phyloP scores from a whole-genome alignment of 192 early-diverging fungal genomes.

The Pilobolus umbonatus region DNA sequence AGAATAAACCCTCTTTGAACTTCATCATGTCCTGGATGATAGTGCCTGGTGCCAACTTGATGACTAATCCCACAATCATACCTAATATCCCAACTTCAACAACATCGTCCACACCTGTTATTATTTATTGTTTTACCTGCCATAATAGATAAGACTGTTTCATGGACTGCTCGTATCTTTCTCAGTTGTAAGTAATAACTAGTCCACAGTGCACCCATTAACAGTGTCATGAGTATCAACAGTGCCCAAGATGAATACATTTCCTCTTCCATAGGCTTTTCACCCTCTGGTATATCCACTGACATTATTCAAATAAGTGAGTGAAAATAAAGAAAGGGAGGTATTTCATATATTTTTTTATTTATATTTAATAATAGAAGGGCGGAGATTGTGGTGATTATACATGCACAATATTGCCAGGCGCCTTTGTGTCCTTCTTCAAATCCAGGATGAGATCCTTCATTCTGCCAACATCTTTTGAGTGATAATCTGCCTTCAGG shows the following conservation, averaged over 20 bases:
- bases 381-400: conserved; percentile 4
- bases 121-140: conserved; percentile 61
- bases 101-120: too few species aligned
- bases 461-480: conserved; percentile 63
- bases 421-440: conserved; percentile 62
- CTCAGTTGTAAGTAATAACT: conserved; percentile 86
- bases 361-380: not conserved
- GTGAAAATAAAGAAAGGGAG: not conserved
- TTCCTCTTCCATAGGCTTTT: conserved; percentile 55
- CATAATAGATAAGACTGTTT: conserved; percentile 92
- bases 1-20: conserved; percentile 91
- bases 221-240: conserved; percentile 78
- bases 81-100: too few species aligned
- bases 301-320: not conserved
- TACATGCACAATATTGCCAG: conserved; percentile 49
- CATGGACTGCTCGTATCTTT: conserved; percentile 87
- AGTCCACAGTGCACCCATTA: conserved; percentile 80
- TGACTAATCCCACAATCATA: conserved; percentile 64
- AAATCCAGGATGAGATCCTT: conserved; percentile 66
- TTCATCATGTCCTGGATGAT: conserved; percentile 77
- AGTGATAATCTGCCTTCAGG: conserved; percentile 37
- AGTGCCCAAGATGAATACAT: conserved; percentile 76
- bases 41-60: conserved; percentile 50
- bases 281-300: not conserved
- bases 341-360: not conserved